phyloP scores from a whole-genome alignment of 768 basidiomycete species.

The Tylopilus balloui region DNA sequence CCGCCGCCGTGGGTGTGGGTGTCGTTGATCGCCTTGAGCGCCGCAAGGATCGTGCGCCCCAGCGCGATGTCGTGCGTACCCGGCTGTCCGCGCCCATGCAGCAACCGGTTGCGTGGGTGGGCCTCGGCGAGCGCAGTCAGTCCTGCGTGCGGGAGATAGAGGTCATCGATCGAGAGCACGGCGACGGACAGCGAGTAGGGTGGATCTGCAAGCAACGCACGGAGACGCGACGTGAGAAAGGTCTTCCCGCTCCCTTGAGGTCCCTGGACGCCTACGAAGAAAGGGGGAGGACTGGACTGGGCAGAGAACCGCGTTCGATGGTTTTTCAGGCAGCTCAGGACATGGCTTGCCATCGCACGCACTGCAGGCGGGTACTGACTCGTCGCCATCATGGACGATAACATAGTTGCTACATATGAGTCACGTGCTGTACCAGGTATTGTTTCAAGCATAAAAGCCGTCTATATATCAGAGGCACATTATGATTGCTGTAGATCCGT shows the following conservation, averaged over 20 bases:
- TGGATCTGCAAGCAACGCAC: constrained; percentile 37
- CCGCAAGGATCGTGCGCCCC: constrained; percentile 48
- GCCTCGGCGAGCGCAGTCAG: constrained; percentile 51
- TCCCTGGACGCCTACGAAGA: constrained; percentile 87
- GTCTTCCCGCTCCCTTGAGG: constrained; percentile 96
- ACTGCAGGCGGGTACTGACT: constrained; percentile 32
- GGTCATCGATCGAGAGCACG: constrained; percentile 75
- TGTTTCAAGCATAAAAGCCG: neutral
- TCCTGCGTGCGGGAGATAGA: constrained; percentile 72
- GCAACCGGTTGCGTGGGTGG: constrained; percentile 55
- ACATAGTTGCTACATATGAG: neutral
- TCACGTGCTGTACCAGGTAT: constrained; percentile 15
- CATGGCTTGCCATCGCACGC: constrained; percentile 35
- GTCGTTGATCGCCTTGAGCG: constrained; percentile 44
- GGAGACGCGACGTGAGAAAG: constrained; percentile 60
- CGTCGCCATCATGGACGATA: constrained; percentile 12
- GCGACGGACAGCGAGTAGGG: constrained; percentile 53
- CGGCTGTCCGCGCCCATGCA: constrained; percentile 85
- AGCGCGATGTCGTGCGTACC: constrained; percentile 86
- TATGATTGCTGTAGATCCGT: constrained; percentile 28
- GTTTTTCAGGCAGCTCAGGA: constrained; percentile 33
- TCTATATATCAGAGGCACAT: constrained; percentile 18
- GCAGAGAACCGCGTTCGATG: constrained; percentile 26
- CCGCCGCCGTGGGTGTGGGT: neutral
- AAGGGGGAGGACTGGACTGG: constrained; percentile 39